Percentiles rank a stretch among this genome's conserved stretches.
phyloP scores from a whole-genome alignment of 805 yeast genomes.

The Middelhovenomyces tepae region DNA sequence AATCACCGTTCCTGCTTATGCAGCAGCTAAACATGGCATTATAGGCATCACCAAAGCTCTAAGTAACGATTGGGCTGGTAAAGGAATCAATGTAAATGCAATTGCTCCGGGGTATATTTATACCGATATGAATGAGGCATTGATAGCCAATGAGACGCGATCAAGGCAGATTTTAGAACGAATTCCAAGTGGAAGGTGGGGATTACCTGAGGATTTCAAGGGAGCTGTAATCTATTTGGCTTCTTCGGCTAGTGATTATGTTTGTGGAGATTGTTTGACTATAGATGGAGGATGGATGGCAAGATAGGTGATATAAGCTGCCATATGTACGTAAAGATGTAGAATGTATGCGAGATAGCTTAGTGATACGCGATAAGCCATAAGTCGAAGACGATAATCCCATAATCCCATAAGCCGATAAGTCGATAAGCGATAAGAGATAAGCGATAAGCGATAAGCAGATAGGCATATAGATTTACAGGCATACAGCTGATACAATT shows the following conservation, averaged over 20 bases:
- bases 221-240: conserved; percentile 39
- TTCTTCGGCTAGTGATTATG: conserved; percentile 41
- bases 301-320: too few species aligned
- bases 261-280: conserved; percentile 42
- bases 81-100: conserved; percentile 40
- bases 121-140: conserved; percentile 37
- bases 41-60: conserved; percentile 31
- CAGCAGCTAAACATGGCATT: conserved; percentile 37
- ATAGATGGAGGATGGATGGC: conserved; percentile 53
- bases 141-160: conserved; percentile 24
- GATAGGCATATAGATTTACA: too few species aligned
- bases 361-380: too few species aligned
- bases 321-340: too few species aligned
- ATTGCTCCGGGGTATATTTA: conserved; percentile 42
- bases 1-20: conserved; percentile 31
- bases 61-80: conserved; percentile 38
- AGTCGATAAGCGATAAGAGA: too few species aligned
- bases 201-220: conserved; percentile 40
- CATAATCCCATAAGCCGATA: too few species aligned
- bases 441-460: too few species aligned
- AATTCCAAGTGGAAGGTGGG: conserved; percentile 42
- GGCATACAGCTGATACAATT: too few species aligned
- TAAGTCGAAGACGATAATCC: too few species aligned
- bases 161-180: conserved; percentile 27
- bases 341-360: too few species aligned